Percentiles rank a stretch among this genome's conserved stretches.
Conservation (phyloP, 768 basidiomycete species). For the Phylloporus arenicola region DNA sequence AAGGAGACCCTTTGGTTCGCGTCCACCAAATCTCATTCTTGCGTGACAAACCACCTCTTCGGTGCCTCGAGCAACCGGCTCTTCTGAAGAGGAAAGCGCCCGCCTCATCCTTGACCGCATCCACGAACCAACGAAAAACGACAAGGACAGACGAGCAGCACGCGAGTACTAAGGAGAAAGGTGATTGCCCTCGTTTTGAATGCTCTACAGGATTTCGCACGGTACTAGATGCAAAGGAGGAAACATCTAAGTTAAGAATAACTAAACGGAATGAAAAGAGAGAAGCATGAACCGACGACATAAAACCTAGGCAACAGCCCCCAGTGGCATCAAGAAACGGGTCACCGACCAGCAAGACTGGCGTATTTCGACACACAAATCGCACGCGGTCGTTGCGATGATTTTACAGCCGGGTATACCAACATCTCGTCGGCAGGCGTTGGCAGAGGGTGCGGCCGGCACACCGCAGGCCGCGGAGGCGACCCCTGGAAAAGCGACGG, state of each 20-base stretch:
- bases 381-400: conserved; percentile 4
- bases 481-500: conserved; percentile 9
- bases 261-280: neutral
- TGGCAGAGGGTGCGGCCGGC: conserved; percentile 45
- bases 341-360: conserved; percentile 29
- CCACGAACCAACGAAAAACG: conserved; percentile 7
- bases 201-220: conserved; percentile 12
- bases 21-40: conserved; percentile 12
- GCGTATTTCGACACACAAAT: conserved; percentile 26
- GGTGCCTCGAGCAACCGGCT: conserved; percentile 19
- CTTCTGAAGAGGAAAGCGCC: conserved; percentile 28
- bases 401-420: conserved; percentile 15
- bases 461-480: conserved; percentile 10
- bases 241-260: neutral
- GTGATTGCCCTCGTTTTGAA: neutral
- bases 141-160: conserved; percentile 15
- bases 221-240: neutral
- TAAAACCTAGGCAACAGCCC: too few species aligned
- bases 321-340: neutral
- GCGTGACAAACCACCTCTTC: conserved; percentile 30
- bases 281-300: too few species aligned
- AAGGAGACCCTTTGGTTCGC: neutral
- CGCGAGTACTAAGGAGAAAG: conserved; percentile 6
- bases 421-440: conserved; percentile 53
- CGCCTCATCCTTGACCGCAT: conserved; percentile 4